Evolutionary conservation across 1,284 basidiomycete genomes (phyloP).

Genomic region (Tilletia horrida): DNA sequence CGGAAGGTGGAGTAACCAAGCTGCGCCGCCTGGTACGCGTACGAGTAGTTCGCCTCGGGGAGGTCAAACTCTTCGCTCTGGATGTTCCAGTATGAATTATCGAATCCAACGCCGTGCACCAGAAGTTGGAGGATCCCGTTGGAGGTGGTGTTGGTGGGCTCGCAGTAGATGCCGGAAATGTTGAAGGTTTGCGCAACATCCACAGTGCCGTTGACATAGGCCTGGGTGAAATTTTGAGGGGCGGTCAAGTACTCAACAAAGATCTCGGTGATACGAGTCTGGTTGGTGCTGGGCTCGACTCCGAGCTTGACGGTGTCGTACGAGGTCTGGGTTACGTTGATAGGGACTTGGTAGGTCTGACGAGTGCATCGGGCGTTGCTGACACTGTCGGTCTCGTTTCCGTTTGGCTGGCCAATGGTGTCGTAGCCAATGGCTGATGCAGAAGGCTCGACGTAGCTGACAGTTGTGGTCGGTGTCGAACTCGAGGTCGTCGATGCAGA

Average conservation of each 20-base stretch:
- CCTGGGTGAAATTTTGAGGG: conserved; percentile 26
- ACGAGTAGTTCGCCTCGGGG: conserved; percentile 18
- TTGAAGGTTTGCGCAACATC: conserved; percentile 26
- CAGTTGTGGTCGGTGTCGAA: neutral
- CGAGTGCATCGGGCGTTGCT: conserved; percentile 22
- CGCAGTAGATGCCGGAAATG: conserved; percentile 40
- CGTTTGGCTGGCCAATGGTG: neutral
- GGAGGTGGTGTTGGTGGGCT: conserved; percentile 38
- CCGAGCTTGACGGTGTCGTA: conserved; percentile 19
- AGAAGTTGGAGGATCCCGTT: conserved; percentile 37
- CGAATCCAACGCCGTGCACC: conserved; percentile 41
- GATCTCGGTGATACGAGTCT: conserved; percentile 23
- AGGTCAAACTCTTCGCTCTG: conserved; percentile 9
- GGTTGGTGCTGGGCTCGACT: conserved; percentile 15
- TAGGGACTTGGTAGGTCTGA: conserved; percentile 17
- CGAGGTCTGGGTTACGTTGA: conserved; percentile 19
- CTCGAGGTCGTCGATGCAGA: neutral
- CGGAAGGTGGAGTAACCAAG: conserved; percentile 24
- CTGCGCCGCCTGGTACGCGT: conserved; percentile 13
- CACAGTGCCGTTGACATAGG: conserved; percentile 25
- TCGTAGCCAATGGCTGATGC: neutral
- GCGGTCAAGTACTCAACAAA: conserved; percentile 26
- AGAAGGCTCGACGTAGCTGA: neutral
- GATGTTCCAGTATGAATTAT: conserved; percentile 24
- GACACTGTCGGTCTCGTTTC: conserved; percentile 20